Percentiles rank a stretch among this genome's conserved stretches.
phyloP scores from a whole-genome alignment of 768 basidiomycete species.

The Rhizopogon salebrosus region DNA sequence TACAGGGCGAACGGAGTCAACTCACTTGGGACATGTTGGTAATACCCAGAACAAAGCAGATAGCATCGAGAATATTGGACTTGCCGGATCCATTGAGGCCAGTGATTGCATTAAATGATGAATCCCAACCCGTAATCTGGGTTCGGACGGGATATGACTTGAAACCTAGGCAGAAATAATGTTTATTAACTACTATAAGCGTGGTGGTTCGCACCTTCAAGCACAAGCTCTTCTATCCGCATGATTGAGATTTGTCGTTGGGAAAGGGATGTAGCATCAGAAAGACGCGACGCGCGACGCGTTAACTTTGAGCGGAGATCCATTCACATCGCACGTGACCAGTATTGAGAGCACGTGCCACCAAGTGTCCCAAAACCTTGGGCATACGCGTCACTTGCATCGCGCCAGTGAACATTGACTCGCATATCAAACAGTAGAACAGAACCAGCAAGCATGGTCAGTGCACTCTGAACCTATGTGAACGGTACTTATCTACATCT shows the following conservation, averaged over 20 bases:
- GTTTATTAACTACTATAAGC: background rate
- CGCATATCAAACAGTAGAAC: background rate
- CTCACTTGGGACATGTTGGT: slow-evolving; percentile 92
- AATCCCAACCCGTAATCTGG: slow-evolving; percentile 93
- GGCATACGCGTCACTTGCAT: background rate
- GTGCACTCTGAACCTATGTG: background rate
- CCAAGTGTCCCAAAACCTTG: too few relatives aligned
- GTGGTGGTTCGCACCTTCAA: slow-evolving; percentile 62
- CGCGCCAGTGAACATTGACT: background rate
- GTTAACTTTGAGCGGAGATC: slow-evolving; percentile 26
- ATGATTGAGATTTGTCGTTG: slow-evolving; percentile 37
- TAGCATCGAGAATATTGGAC: slow-evolving; percentile 98
- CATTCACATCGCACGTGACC: slow-evolving; percentile 15
- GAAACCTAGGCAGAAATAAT: slow-evolving; percentile 56
- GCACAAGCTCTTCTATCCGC: slow-evolving; percentile 92
- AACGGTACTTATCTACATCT: background rate
- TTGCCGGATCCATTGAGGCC: slow-evolving; percentile 96
- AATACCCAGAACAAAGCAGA: slow-evolving; percentile 97
- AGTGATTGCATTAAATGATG: slow-evolving; percentile 98
- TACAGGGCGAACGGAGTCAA: background rate
- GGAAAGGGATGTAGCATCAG: background rate
- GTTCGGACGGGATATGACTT: slow-evolving; percentile 97
- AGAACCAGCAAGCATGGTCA: background rate
- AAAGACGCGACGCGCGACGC: slow-evolving; percentile 22
- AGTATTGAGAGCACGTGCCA: background rate